These are phyloP conservation scores for Aspergillus olivimuriae DNA, from an alignment of 495 filamentous ascomycete genomes.

Conservation along the genomic window DNA sequence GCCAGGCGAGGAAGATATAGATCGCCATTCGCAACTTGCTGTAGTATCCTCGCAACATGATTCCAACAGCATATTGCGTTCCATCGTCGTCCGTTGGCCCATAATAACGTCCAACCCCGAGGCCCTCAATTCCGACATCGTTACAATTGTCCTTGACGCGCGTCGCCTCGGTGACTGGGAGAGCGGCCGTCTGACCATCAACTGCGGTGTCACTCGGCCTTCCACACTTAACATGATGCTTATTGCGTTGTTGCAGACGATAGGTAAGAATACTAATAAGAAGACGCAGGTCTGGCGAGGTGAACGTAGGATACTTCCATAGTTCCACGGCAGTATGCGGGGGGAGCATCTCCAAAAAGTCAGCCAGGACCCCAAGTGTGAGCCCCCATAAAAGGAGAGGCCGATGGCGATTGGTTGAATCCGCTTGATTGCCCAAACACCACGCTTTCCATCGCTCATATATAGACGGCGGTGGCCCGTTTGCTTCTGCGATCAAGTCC, in stretches of 20 bases:
- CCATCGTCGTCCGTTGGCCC: slow-evolving; percentile 26
- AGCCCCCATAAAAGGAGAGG: slow-evolving; percentile 71
- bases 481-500: slow-evolving; percentile 35
- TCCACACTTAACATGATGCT: slow-evolving; percentile 31
- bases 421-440: slow-evolving; percentile 28
- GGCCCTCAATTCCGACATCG: slow-evolving; percentile 39
- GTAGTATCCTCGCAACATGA: slow-evolving; percentile 67
- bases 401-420: slow-evolving; percentile 22
- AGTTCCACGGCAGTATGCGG: slow-evolving; percentile 53
- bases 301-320: slow-evolving; percentile 72
- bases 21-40: slow-evolving; percentile 55
- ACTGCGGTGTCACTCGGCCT: slow-evolving; percentile 33
- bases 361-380: slow-evolving; percentile 63
- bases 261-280: slow-evolving; percentile 57
- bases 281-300: slow-evolving; percentile 54
- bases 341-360: slow-evolving; percentile 67
- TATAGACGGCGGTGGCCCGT: slow-evolving; percentile 7
- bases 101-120: slow-evolving; percentile 43
- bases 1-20: slow-evolving; percentile 41
- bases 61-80: slow-evolving; percentile 45
- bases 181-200: slow-evolving; percentile 37
- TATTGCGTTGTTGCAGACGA: slow-evolving; percentile 52
- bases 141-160: slow-evolving; percentile 25
- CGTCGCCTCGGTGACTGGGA: slow-evolving; percentile 24
- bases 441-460: slow-evolving; percentile 24